Percentiles rank a stretch among this genome's conserved stretches.
Conservation (phyloP, 768 basidiomycete genomes). For the Rhodotorula paludigena region DNA sequence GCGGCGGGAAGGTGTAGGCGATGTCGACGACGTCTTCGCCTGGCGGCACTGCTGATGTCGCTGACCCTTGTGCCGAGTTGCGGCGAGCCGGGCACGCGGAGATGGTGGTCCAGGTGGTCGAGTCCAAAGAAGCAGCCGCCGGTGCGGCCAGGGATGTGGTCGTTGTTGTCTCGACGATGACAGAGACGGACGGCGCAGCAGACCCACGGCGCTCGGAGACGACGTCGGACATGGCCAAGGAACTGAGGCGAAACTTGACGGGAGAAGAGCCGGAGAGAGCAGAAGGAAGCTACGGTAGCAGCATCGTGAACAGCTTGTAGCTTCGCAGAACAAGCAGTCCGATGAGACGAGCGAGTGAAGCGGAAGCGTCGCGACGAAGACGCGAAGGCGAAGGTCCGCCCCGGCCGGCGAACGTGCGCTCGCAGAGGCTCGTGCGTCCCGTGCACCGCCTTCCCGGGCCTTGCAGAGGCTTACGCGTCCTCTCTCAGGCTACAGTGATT, state of each 20-base stretch:
- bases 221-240: background rate
- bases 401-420: too few species aligned
- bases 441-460: too few species aligned
- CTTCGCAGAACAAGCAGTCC: too few species aligned
- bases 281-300: background rate
- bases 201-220: constrained; percentile 10
- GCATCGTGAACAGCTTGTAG: background rate
- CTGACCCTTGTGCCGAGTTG: too few species aligned
- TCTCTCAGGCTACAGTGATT: too few species aligned
- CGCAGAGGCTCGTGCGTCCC: too few species aligned
- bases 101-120: background rate
- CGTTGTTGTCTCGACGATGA: constrained; percentile 5
- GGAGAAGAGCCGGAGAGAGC: background rate
- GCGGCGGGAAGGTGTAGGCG: background rate
- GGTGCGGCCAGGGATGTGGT: background rate
- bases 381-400: too few species aligned
- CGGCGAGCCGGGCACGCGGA: background rate
- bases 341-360: background rate
- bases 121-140: background rate
- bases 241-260: background rate
- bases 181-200: constrained; percentile 10
- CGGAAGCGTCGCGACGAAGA: too few species aligned
- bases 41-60: too few species aligned
- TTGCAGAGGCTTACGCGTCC: too few species aligned
- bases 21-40: too few species aligned